Percentiles rank a stretch among this genome's conserved stretches.
Evolutionary conservation across 345 rosid species (phyloP).

Genomic region (Populus alba): DNA sequence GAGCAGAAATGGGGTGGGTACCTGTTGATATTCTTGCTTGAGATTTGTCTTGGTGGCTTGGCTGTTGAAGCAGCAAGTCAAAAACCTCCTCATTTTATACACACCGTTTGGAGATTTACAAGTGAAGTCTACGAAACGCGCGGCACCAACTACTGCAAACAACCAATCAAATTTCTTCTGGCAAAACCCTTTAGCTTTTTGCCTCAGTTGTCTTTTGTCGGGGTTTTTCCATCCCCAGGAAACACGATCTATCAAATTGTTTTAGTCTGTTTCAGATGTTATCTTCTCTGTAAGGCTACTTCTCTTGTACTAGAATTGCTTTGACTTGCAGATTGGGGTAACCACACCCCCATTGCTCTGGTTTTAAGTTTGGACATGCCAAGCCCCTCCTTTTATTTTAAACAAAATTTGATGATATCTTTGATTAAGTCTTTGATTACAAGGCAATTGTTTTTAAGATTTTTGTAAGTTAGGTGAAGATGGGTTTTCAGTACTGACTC

Average conservation of each 20-base stretch:
- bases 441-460: constrained; percentile 13
- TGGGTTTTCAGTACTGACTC: constrained; percentile 9
- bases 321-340: constrained; percentile 47
- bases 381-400: background rate
- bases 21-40: constrained; percentile 32
- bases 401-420: background rate
- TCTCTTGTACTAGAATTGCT: constrained; percentile 30
- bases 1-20: constrained; percentile 6
- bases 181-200: background rate
- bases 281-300: constrained; percentile 19
- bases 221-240: constrained; percentile 10
- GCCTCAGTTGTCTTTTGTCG: constrained; percentile 22
- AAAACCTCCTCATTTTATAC: constrained; percentile 49
- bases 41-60: constrained; percentile 18
- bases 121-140: constrained; percentile 48
- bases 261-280: too few species aligned
- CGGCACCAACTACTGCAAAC: constrained; percentile 38
- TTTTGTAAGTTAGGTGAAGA: constrained; percentile 22
- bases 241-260: background rate
- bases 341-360: constrained; percentile 9
- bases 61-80: constrained; percentile 34
- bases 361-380: constrained; percentile 21
- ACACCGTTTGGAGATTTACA: constrained; percentile 21
- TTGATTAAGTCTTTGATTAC: constrained; percentile 26
- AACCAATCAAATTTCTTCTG: constrained; percentile 16